phyloP scores from a whole-genome alignment of 805 yeast species.

The Zygotorulaspora sp. region DNA sequence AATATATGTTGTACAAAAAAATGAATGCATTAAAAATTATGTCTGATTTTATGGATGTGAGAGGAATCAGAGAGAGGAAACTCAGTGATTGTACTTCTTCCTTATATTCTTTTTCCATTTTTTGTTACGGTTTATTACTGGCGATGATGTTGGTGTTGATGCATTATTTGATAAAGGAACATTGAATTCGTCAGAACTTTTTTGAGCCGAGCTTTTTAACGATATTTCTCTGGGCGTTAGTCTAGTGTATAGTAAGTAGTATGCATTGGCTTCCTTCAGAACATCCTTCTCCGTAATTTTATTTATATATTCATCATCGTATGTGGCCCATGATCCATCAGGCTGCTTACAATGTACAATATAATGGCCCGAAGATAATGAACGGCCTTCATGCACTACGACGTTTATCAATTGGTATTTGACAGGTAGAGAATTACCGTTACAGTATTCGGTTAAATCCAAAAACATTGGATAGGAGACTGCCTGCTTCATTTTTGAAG shows the following conservation, averaged over 20 bases:
- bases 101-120: constrained; percentile 32
- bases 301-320: constrained; percentile 88
- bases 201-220: constrained; percentile 9
- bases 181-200: constrained; percentile 13
- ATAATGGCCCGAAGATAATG: constrained; percentile 90
- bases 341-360: constrained; percentile 89
- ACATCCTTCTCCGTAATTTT: constrained; percentile 68
- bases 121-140: constrained; percentile 15
- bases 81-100: constrained; percentile 26
- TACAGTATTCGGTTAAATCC: constrained; percentile 63
- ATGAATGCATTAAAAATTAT: constrained; percentile 1
- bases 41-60: background rate
- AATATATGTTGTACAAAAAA: constrained; percentile 1
- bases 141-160: constrained; percentile 16
- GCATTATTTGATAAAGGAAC: constrained; percentile 15
- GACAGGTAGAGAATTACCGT: constrained; percentile 38
- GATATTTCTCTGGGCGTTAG: constrained; percentile 52
- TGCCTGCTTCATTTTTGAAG: constrained; percentile 82
- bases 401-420: constrained; percentile 74
- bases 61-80: background rate
- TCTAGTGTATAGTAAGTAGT: constrained; percentile 80
- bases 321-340: constrained; percentile 86
- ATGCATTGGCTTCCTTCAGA: constrained; percentile 80
- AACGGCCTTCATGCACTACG: constrained; percentile 91
- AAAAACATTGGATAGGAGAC: constrained; percentile 75